phyloP scores from a whole-genome alignment of 2,329 filamentous ascomycete species.

The Coniosporium tulheliwenetii region DNA sequence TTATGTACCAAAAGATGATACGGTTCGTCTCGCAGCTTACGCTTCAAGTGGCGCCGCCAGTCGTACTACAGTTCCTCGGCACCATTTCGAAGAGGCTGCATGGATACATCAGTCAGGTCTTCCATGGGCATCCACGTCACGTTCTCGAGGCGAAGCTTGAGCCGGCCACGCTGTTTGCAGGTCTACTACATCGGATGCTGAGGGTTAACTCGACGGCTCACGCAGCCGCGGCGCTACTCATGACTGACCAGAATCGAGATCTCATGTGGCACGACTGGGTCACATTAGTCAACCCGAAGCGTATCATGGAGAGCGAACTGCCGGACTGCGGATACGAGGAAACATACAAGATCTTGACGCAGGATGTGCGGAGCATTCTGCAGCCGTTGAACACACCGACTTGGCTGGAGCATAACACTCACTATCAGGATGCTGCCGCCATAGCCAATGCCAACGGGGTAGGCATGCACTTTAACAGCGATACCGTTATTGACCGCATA shows the following conservation, averaged over 20 bases:
- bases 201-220: slow-evolving; percentile 89
- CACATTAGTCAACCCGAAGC: slow-evolving; percentile 39
- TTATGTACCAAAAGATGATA: slow-evolving; percentile 95
- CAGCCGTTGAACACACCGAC: slow-evolving; percentile 51
- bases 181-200: slow-evolving; percentile 70
- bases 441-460: background rate
- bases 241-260: slow-evolving; percentile 74
- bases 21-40: slow-evolving; percentile 78
- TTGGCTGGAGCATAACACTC: slow-evolving; percentile 37
- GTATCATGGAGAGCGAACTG: slow-evolving; percentile 40
- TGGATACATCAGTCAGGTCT: slow-evolving; percentile 67
- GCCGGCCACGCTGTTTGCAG: slow-evolving; percentile 77
- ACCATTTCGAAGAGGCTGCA: slow-evolving; percentile 75
- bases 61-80: slow-evolving; percentile 72
- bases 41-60: slow-evolving; percentile 77
- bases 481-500: slow-evolving; percentile 66
- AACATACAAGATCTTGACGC: slow-evolving; percentile 37
- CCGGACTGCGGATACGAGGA: slow-evolving; percentile 38
- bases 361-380: slow-evolving; percentile 54
- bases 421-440: background rate
- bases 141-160: slow-evolving; percentile 76
- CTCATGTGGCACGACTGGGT: slow-evolving; percentile 95
- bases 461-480: slow-evolving; percentile 15
- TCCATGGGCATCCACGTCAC: slow-evolving; percentile 70
- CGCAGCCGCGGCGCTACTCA: slow-evolving; percentile 83